These are phyloP conservation scores for Biancaea sappan DNA, from an alignment of 306 rosid species.

Conservation along the genomic window DNA sequence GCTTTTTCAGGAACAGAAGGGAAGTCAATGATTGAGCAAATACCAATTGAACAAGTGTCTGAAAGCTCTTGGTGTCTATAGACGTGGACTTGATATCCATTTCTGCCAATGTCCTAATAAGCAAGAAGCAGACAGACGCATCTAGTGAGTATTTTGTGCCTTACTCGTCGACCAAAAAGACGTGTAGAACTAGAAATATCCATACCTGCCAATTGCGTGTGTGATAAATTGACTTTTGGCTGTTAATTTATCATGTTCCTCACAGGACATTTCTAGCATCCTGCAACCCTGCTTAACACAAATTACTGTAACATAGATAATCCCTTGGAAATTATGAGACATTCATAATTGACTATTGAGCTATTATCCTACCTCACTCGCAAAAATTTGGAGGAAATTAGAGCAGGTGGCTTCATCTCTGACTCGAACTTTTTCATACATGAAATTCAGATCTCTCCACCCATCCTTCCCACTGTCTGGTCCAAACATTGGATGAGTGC, in stretches of 20 bases:
- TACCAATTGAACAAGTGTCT: constrained; percentile 62
- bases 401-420: constrained; percentile 57
- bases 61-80: constrained; percentile 58
- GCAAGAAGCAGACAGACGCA: not conserved
- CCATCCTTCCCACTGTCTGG: constrained; percentile 64
- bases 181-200: not conserved
- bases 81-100: constrained; percentile 55
- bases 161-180: not conserved
- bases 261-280: constrained; percentile 67
- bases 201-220: constrained; percentile 70
- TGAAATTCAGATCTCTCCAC: constrained; percentile 55
- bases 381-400: constrained; percentile 56
- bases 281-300: constrained; percentile 55
- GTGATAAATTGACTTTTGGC: constrained; percentile 70
- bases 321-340: not conserved
- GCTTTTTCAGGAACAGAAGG: not conserved
- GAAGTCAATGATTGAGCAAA: not conserved
- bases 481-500: constrained; percentile 82
- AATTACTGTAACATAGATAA: not conserved
- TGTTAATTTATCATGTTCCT: constrained; percentile 67
- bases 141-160: not conserved
- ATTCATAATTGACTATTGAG: not conserved
- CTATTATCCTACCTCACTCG: constrained; percentile 43
- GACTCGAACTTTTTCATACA: constrained; percentile 64
- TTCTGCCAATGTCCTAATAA: constrained; percentile 54